Base-by-base conservation (phyloP, 768 basidiomycete species). In the Amanita jacksonii region DNA sequence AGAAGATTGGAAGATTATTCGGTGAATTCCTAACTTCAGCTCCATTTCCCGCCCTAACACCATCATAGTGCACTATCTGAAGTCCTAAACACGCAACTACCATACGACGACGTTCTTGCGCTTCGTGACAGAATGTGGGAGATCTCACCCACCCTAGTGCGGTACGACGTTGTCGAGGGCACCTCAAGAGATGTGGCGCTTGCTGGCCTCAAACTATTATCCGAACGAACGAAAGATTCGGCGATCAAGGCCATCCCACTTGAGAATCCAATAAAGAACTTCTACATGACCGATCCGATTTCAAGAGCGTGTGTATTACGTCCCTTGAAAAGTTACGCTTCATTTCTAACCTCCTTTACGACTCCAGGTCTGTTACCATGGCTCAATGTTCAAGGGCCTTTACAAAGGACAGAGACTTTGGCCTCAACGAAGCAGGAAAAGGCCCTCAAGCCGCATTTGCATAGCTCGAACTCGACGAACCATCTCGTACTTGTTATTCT, bases 1-100 rank as follows among this genome's bases (percentile, higher is more conserved):
- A 31, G 96, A 99, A 62, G 96, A 98, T 56, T 97, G 92, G 92
- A 94, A 96, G 70, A 85, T 97, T 56, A 74, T 97, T 51, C 82
- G 89, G 85, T 87, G 49, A 20, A 76, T 61, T 4, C 38, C 19
- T 8, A 13, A 13, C 12, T 2, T 24, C 30, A 31, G 30, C 19
- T 33, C 20, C 12, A 12, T 19, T 37, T 47, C 39, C 23, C 34
- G 35, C 18, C 27, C 20, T 43, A 5, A 16, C n/a, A 28, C 19
- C 36, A 28, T 3, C n/a, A 4, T 13, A 87, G 93, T 32, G 96
- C 94, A 0, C 67, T 99, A 2, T 90, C 88, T 8, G 96, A 99
- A 58, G 69, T 91, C 27, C 59, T 90, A n/a, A 88, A 81, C 16
- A 53, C 63, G 0, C 80, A 87, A 13, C 60, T 98, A 40, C 89